These are phyloP conservation scores for Leccinum fibrillosum DNA, from an alignment of 768 basidiomycete species.

Conservation along the genomic window DNA sequence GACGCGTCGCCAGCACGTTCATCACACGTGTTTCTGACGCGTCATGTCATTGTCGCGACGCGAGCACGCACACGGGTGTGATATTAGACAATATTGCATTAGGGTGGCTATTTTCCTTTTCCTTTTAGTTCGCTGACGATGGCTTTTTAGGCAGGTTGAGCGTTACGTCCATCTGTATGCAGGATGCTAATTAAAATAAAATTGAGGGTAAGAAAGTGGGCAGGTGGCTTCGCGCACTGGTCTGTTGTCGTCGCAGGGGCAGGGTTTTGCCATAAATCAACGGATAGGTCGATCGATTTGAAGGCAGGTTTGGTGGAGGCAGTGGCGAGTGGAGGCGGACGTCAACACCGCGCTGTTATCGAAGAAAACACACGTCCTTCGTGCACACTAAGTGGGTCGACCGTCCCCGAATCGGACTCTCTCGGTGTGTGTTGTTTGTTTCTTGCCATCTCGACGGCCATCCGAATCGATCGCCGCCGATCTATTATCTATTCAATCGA, in stretches of 20 bases:
- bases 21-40: constrained; percentile 18
- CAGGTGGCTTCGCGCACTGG: not conserved
- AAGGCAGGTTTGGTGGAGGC: not conserved
- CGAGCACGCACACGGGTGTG: not conserved
- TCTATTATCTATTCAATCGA: not conserved
- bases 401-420: not conserved
- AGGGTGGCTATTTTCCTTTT: not conserved
- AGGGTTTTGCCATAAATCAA: not conserved
- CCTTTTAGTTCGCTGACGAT: not conserved
- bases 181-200: not conserved
- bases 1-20: constrained; percentile 11
- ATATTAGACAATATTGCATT: not conserved
- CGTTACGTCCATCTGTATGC: not conserved
- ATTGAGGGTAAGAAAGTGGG: not conserved
- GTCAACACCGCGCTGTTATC: not conserved
- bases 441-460: not conserved
- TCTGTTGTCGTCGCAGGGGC: not conserved
- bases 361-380: not conserved
- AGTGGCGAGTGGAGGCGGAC: not conserved
- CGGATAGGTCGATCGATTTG: not conserved
- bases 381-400: not conserved
- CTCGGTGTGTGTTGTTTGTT: not conserved
- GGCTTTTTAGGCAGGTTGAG: not conserved
- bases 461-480: not conserved
- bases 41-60: not conserved